Evolutionary conservation across 805 yeast genomes (phyloP).

Genomic region (Wickerhamiella vanderwaltii): DNA sequence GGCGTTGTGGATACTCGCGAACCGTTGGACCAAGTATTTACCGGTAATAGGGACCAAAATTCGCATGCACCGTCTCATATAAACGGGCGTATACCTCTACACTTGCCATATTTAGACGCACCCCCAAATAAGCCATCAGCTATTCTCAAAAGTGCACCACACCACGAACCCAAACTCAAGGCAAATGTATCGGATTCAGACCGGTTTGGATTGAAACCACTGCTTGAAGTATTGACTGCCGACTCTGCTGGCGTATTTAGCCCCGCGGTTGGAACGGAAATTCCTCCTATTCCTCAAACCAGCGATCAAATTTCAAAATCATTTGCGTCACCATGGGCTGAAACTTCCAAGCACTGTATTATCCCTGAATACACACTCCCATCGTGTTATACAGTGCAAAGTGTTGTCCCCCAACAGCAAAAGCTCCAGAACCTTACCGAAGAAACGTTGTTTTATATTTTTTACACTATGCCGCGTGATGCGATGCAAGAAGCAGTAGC

Average conservation of each 20-base stretch:
- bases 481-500: slow-evolving; percentile 89
- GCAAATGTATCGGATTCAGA: slow-evolving; percentile 35
- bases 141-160: not conserved
- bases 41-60: not conserved
- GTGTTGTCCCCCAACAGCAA: slow-evolving; percentile 35
- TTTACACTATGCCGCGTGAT: slow-evolving; percentile 88
- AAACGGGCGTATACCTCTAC: slow-evolving; percentile 1
- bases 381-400: slow-evolving; percentile 35
- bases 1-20: not conserved
- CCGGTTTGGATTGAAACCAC: slow-evolving; percentile 55
- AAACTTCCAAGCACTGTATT: slow-evolving; percentile 78
- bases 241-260: slow-evolving; percentile 51
- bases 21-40: not conserved
- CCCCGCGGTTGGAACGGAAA: slow-evolving; percentile 65
- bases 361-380: slow-evolving; percentile 74
- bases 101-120: slow-evolving; percentile 7
- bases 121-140: slow-evolving; percentile 6
- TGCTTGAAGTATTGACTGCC: slow-evolving; percentile 46
- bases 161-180: not conserved
- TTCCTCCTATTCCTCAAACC: slow-evolving; percentile 54
- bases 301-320: slow-evolving; percentile 40
- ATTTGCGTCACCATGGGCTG: slow-evolving; percentile 91
- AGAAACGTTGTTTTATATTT: slow-evolving; percentile 85
- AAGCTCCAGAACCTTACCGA: slow-evolving; percentile 51
- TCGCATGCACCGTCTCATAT: not conserved